These are phyloP conservation scores for Rostrohypoxylon terebratum DNA, from an alignment of 495 filamentous ascomycete genomes.

Conservation along the genomic window DNA sequence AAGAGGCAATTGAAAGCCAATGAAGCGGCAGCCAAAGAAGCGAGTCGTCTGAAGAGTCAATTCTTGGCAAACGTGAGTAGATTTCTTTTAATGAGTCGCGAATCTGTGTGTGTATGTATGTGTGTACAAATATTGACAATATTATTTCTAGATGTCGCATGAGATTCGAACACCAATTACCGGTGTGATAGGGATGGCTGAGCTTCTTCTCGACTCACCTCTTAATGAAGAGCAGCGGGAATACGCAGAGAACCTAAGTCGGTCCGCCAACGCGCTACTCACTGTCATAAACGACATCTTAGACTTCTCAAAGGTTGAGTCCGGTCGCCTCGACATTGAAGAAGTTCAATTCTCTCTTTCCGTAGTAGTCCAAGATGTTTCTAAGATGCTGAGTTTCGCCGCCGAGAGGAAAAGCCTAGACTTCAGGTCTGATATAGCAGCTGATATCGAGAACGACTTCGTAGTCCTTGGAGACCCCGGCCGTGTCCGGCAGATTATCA, in stretches of 20 bases:
- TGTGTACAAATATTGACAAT: conserved; percentile 7
- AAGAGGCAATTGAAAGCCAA: conserved; percentile 72
- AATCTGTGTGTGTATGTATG: neutral
- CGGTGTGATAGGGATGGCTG: conserved; percentile 80
- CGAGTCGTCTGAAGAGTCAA: conserved; percentile 74
- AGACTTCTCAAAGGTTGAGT: conserved; percentile 89
- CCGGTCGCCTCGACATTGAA: conserved; percentile 77
- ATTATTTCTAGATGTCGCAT: conserved; percentile 75
- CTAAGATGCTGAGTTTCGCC: conserved; percentile 71
- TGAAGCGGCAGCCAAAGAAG: conserved; percentile 75
- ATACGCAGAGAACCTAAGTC: conserved; percentile 80
- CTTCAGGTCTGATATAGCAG: conserved; percentile 62
- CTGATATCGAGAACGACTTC: conserved; percentile 55
- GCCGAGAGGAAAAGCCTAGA: conserved; percentile 69
- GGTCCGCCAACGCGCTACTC: conserved; percentile 83
- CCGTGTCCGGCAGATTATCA: conserved; percentile 82
- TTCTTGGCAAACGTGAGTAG: conserved; percentile 69
- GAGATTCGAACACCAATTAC: conserved; percentile 80
- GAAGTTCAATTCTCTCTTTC: conserved; percentile 82
- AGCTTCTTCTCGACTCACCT: conserved; percentile 74
- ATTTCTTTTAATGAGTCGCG: neutral
- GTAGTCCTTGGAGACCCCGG: conserved; percentile 81
- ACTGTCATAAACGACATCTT: conserved; percentile 92
- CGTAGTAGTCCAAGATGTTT: conserved; percentile 76
- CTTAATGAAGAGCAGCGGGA: conserved; percentile 77